Evolutionary conservation across 345 rosid species (phyloP), one percentile per base, ranked within the genome.

Genomic region (Nephelium lappaceum): DNA sequence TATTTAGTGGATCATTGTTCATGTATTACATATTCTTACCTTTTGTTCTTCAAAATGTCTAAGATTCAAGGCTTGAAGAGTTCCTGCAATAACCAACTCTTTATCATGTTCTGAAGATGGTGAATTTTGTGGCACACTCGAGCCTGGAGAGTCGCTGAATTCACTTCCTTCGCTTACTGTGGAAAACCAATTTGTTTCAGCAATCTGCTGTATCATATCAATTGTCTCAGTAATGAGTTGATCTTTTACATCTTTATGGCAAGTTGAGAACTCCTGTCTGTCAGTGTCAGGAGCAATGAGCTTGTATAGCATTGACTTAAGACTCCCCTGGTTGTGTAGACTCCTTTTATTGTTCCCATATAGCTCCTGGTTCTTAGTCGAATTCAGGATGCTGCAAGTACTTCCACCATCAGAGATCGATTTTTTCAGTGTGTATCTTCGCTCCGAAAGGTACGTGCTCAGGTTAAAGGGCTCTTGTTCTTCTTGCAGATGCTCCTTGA

Each of bases 381-480:
- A 47, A 55, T 39, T 66, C 71, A 53, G 67, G 25, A 39, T 42
- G 80, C 77, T 39, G 51, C 70, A 25, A 23, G 25, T 47, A 62
- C 47, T 72, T 61, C 70, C 74, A 16, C 53, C 51, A 39, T 38
- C 21, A 24, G 79, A 71, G 58, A 71, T 79, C 43, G 41, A 38
- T 60, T 78, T 55, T 75, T 67, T 74, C 47, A 69, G 43, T 31
- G 62, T 65, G 19, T 27, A 53, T 60, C 71, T 76, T 66, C 84
- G 78, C 69, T 83, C 88, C 1, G 71, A 69, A 31, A 83, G 80
- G 82, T 72, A 77, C 24, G 68, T 47, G 24, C 64, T 68, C 19
- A 85, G 78, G 2, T 38, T 63, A 66, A 83, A 87, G n/a, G 90
- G 88, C 70, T 87, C 81, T 72, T 83, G 85, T 61, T 79, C 69